Conservation (phyloP, 1,139 yeast genomes). For the Eremothecium sinecaudum region DNA sequence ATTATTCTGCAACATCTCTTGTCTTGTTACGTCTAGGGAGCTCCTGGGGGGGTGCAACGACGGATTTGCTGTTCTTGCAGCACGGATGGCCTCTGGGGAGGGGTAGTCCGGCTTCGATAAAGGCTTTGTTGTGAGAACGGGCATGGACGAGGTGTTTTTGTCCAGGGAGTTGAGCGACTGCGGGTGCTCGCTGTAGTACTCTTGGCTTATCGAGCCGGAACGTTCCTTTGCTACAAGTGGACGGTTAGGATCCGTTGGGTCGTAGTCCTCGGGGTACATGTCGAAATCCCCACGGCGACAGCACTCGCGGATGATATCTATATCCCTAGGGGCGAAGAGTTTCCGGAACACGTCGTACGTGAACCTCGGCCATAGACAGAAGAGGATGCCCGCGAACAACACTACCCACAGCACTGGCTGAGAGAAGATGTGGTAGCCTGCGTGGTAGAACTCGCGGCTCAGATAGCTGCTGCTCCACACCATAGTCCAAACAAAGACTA, state of each 20-base stretch:
- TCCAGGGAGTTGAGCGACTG: no score
- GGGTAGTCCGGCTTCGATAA: conserved; percentile 13
- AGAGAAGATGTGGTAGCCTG: conserved; percentile 69
- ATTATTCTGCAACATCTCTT: conserved; percentile 30
- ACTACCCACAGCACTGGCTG: conserved; percentile 75
- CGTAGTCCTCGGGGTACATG: conserved; percentile 48
- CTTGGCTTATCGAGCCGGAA: not conserved
- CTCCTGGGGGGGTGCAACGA: no score
- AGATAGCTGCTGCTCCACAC: conserved; percentile 61
- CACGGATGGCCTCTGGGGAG: no score
- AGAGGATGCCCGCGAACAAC: conserved; percentile 56
- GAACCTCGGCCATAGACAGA: conserved; percentile 72
- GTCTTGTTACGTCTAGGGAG: conserved; percentile 33
- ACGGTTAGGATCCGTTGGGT: conserved; percentile 51
- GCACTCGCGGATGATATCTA: conserved; percentile 80
- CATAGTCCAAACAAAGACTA: conserved; percentile 83
- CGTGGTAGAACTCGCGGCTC: conserved; percentile 65
- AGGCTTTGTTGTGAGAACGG: conserved; percentile 19
- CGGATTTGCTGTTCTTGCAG: no score
- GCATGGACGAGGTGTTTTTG: not conserved
- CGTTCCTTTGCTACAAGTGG: conserved; percentile 11
- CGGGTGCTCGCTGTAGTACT: not conserved
- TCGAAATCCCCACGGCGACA: conserved; percentile 50
- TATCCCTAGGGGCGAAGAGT: conserved; percentile 61
- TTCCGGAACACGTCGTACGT: conserved; percentile 54